phyloP scores from a whole-genome alignment of 768 basidiomycete genomes.

The Xerocomellus amylosporus region DNA sequence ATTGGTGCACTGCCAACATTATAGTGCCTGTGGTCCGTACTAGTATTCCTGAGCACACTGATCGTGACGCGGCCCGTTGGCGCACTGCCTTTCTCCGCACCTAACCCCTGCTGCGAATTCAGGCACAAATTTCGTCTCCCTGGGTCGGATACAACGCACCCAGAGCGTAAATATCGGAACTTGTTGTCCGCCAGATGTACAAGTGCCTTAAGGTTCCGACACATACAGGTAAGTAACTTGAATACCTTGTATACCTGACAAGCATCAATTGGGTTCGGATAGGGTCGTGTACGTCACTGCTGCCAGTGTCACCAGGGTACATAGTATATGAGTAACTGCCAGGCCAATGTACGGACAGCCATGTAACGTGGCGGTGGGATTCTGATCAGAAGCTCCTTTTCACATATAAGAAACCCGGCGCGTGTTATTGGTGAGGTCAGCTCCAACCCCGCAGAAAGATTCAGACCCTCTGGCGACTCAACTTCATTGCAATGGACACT shows the following conservation, averaged over 20 bases:
- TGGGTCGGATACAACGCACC: too few species aligned
- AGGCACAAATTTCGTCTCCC: not conserved
- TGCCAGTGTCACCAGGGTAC: not conserved
- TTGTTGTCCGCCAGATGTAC: not conserved
- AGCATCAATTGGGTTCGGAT: not conserved
- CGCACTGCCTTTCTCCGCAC: not conserved
- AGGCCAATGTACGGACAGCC: not conserved
- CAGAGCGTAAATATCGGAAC: not conserved
- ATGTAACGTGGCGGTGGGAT: not conserved
- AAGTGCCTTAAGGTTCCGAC: not conserved
- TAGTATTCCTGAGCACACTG: not conserved
- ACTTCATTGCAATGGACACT: constrained; percentile 21
- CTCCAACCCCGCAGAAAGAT: not conserved
- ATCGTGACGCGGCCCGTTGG: not conserved
- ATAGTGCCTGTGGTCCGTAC: not conserved
- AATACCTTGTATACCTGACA: not conserved
- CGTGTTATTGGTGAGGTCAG: not conserved
- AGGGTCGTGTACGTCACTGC: not conserved
- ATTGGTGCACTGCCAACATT: constrained; percentile 2
- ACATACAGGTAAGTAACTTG: not conserved
- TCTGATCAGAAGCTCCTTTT: not conserved
- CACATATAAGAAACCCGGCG: not conserved
- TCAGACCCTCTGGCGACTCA: not conserved
- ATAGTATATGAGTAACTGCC: too few species aligned
- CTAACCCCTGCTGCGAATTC: not conserved